These are phyloP conservation scores for Vickermania ingenoplastis DNA, from an alignment of 208 protist species.

Conservation along the genomic window DNA sequence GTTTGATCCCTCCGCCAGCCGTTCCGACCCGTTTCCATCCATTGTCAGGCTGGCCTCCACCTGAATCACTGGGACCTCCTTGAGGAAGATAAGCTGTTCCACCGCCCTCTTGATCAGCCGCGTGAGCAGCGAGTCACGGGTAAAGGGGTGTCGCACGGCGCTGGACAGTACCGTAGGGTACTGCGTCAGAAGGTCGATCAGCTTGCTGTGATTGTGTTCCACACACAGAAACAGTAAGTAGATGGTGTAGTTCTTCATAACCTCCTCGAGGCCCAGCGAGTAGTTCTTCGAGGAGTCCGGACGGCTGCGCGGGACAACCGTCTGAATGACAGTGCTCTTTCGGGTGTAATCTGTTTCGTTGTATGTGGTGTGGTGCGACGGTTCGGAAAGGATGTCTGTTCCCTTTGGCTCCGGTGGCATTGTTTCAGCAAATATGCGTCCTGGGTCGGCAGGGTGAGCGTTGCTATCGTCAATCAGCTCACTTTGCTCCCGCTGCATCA, in stretches of 20 bases:
- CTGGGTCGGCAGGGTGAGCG: background rate
- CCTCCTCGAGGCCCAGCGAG: background rate
- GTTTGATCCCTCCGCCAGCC: background rate
- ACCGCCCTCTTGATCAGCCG: slow-evolving; percentile 20
- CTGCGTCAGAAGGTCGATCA: slow-evolving; percentile 14
- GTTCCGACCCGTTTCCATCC: background rate
- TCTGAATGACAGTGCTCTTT: background rate
- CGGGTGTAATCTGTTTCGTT: background rate
- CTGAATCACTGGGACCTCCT: slow-evolving; percentile 2
- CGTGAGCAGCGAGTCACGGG: slow-evolving; percentile 38
- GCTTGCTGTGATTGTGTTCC: slow-evolving; percentile 32
- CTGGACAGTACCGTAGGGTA: slow-evolving; percentile 17
- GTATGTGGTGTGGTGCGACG: background rate
- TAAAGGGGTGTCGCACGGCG: slow-evolving; percentile 19
- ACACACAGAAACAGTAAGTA: slow-evolving; percentile 32
- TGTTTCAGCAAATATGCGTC: background rate
- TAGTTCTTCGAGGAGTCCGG: background rate
- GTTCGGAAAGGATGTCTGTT: background rate
- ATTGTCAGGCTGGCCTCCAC: slow-evolving; percentile 10
- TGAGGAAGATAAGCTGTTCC: slow-evolving; percentile 1
- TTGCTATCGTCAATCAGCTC: background rate
- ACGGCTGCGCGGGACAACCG: background rate
- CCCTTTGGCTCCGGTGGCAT: background rate
- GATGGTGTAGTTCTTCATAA: slow-evolving; percentile 11
- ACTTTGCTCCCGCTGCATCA: background rate